phyloP scores from a whole-genome alignment of 2,329 filamentous ascomycete genomes.

The Aspergillus tanneri region DNA sequence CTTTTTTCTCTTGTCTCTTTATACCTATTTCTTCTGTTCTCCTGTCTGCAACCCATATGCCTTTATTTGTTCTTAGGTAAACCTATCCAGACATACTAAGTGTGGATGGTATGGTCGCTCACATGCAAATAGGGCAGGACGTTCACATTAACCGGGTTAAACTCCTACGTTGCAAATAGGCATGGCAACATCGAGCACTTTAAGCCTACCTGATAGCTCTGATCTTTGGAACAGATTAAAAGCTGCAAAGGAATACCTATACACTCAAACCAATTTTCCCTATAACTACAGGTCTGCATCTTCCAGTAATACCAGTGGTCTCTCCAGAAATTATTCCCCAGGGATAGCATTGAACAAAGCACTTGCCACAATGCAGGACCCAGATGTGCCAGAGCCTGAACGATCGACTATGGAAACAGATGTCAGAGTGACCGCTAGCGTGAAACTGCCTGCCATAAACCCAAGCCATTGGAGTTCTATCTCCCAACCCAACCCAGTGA shows the following conservation, averaged over 20 bases:
- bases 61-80: no score
- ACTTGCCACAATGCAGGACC: not conserved
- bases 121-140: no score
- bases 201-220: not conserved
- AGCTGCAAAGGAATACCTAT: not conserved
- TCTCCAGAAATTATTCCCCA: not conserved
- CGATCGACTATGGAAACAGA: not conserved
- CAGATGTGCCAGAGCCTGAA: not conserved
- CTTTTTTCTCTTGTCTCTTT: no score
- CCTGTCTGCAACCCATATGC: no score
- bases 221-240: not conserved
- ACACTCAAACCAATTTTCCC: not conserved
- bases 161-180: not conserved
- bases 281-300: not conserved
- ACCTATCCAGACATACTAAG: no score
- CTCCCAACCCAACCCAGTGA: not conserved
- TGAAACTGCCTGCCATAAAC: not conserved
- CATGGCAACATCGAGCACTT: not conserved
- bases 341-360: no score
- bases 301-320: not conserved
- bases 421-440: not conserved
- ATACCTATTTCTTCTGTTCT: no score
- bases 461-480: not conserved
- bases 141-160: no score
- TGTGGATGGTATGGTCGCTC: no score